Evolutionary conservation across 169 alveolate species (phyloP).

Genomic region (Cyclospora cayetanensis): DNA sequence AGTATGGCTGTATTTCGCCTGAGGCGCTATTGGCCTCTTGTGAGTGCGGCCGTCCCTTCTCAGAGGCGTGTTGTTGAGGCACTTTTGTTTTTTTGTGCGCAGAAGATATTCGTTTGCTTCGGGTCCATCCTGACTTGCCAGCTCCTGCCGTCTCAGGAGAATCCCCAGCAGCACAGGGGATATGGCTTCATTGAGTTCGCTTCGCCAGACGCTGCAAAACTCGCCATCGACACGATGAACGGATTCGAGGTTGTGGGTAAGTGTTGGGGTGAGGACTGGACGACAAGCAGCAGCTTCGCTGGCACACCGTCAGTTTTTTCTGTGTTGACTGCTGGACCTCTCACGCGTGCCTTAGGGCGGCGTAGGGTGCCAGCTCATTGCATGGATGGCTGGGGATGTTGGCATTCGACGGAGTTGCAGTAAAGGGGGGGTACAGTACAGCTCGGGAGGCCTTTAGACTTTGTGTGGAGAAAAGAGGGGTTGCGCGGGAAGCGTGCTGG

Average conservation of each 20-base stretch:
- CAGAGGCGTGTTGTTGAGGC: not conserved
- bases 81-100: not conserved
- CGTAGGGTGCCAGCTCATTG: not conserved
- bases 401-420: too few relatives aligned
- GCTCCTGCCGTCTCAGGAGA: conserved; percentile 77
- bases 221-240: conserved; percentile 84
- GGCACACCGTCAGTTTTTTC: too few relatives aligned
- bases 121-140: conserved; percentile 79
- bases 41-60: not conserved
- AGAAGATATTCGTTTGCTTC: conserved; percentile 78
- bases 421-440: too few relatives aligned
- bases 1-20: not conserved
- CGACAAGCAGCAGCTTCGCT: too few relatives aligned
- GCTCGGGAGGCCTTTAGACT: too few relatives aligned
- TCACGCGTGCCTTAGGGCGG: not conserved
- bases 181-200: conserved; percentile 83
- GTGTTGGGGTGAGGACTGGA: not conserved
- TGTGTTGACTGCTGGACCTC: not conserved
- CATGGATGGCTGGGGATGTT: too few relatives aligned
- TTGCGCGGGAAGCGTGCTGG: too few relatives aligned
- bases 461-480: too few relatives aligned
- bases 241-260: conserved; percentile 83
- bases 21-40: not conserved
- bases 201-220: conserved; percentile 79
- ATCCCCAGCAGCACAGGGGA: conserved; percentile 80